Evolutionary conservation across 2,329 filamentous ascomycete genomes (phyloP).

Genomic region (Trematosphaeria pertusa): DNA sequence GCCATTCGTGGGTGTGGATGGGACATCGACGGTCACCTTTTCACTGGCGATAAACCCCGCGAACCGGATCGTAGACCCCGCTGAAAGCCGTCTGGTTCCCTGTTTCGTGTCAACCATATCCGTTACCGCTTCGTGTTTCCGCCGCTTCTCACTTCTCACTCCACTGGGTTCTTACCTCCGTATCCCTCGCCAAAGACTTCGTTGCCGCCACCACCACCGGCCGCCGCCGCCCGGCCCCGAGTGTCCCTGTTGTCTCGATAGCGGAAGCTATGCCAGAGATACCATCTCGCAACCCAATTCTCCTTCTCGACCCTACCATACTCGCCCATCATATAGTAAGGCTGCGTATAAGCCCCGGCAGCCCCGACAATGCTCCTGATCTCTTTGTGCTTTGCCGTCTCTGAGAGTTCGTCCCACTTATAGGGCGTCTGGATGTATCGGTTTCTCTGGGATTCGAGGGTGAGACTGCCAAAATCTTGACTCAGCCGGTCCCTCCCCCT

Average conservation of each 20-base stretch:
- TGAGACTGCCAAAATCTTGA: slow-evolving; percentile 47
- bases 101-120: too few species aligned
- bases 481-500: slow-evolving; percentile 52
- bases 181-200: neutral
- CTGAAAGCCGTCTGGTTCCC: too few species aligned
- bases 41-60: slow-evolving; percentile 25
- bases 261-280: slow-evolving; percentile 60
- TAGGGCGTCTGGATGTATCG: slow-evolving; percentile 48
- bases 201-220: neutral
- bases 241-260: slow-evolving; percentile 37
- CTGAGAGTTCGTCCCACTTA: slow-evolving; percentile 56
- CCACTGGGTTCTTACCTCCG: too few species aligned
- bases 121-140: too few species aligned
- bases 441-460: slow-evolving; percentile 44
- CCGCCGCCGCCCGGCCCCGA: neutral
- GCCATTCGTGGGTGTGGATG: too few species aligned
- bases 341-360: slow-evolving; percentile 48
- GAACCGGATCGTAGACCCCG: slow-evolving; percentile 36
- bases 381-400: slow-evolving; percentile 56
- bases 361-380: slow-evolving; percentile 51
- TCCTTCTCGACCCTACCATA: slow-evolving; percentile 50
- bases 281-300: slow-evolving; percentile 61
- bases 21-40: too few species aligned
- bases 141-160: too few species aligned
- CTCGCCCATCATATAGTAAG: slow-evolving; percentile 52